Conservation (phyloP, 805 yeast species). For the Kluyveromyces nonfermentans region DNA sequence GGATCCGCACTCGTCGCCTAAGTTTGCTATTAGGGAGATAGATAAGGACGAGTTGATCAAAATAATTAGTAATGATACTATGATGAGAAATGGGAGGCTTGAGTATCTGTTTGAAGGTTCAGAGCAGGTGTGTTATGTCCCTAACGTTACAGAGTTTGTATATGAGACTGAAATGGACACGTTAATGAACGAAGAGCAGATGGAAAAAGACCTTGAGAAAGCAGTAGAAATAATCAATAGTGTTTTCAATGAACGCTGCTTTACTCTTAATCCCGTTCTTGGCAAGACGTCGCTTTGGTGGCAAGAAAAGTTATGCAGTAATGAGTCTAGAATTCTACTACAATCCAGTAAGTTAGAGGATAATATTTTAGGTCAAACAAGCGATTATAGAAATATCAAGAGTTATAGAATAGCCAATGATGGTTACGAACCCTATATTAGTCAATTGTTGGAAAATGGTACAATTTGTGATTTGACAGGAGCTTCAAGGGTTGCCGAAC, state of each 20-base stretch:
- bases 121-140: background rate
- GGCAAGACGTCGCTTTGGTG: background rate
- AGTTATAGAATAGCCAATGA: slow-evolving; percentile 26
- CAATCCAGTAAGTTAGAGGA: background rate
- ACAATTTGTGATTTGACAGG: slow-evolving; percentile 51
- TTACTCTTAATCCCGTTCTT: background rate
- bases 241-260: slow-evolving; percentile 14
- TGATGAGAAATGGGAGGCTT: background rate
- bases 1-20: background rate
- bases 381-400: slow-evolving; percentile 11
- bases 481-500: slow-evolving; percentile 41
- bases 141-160: background rate
- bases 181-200: slow-evolving; percentile 6
- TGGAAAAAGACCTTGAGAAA: slow-evolving; percentile 10
- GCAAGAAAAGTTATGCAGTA: background rate
- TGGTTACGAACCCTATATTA: slow-evolving; percentile 29
- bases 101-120: background rate
- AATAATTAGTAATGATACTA: background rate
- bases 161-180: background rate
- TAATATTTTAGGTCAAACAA: slow-evolving; percentile 17
- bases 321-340: background rate
- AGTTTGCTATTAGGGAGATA: background rate
- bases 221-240: slow-evolving; percentile 14
- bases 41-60: background rate
- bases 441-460: slow-evolving; percentile 38